Base-by-base conservation (phyloP, 768 basidiomycete species). In the Boletus sp. region DNA sequence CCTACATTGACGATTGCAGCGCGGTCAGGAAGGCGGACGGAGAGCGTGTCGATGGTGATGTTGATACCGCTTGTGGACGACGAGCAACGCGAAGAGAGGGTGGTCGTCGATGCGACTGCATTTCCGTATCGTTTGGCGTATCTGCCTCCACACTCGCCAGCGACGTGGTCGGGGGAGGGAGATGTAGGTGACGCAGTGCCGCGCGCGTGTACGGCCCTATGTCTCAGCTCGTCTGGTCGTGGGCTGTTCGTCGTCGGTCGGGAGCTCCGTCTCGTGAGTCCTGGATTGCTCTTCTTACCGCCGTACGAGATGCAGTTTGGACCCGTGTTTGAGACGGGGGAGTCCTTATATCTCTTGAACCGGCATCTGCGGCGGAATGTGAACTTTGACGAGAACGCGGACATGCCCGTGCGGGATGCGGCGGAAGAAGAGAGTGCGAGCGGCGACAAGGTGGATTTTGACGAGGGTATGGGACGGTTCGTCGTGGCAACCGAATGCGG, bases 381-480 rank as follows among this genome's bases (percentile, higher is more conserved):
- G 24, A 7, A 40, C 20, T 5, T 15, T 37, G 30, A 33, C 5
- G 36, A 18, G 45, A 28, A 37, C 5, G 14, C 9, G 37, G 36
- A 59, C 17, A 40, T 7, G 29, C 4, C 28, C 9, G 47, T 37
- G 35, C 24, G 52, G 20, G 53, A 30, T 39, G 46, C 24, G 28
- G 35, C 5, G 8, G 41, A 42, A 10, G 30, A 50, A 54, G 47
- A 29, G 29, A 12, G 29, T 1, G 12, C 7, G 30, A 35, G 42
- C 18, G 60, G 55, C 10, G 67, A 71, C 50, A 61, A 46, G 47
- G 62, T 72, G 45, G 69, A 71, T 42, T 70, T 70, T 33, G 69
- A 70, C 18, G 69, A 70, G 50, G 67, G 69, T 3, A 70, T 69
- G 60, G 71, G 71, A 24, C 66, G 71, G 18, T 56, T 72, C 15